phyloP scores from a whole-genome alignment of 2,329 filamentous ascomycete species.

The Colletotrichum higginsianum region DNA sequence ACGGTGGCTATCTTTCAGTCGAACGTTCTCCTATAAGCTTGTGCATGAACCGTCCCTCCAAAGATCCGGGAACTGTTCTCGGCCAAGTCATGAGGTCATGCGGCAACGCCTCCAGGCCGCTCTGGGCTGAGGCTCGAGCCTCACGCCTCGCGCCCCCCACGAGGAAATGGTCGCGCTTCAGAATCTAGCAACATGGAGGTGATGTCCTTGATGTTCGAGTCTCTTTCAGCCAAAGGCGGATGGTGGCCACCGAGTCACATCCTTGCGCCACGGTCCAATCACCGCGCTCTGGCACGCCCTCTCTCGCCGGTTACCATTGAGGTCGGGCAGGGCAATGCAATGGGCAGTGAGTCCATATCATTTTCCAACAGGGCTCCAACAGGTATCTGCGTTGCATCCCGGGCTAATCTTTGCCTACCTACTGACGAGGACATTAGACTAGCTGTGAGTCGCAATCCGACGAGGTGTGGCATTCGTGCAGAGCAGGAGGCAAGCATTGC shows the following conservation, averaged over 20 bases:
- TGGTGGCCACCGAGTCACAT: not conserved
- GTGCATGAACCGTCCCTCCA: conserved; percentile 29
- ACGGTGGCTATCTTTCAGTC: conserved; percentile 7
- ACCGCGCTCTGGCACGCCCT: not conserved
- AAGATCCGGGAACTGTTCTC: not conserved
- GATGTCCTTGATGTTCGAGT: not conserved
- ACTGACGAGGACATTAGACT: not conserved
- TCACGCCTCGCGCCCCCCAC: not conserved
- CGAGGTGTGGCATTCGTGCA: not conserved
- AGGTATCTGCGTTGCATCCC: not conserved
- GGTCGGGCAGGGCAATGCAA: conserved; percentile 17
- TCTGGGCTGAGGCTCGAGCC: not conserved
- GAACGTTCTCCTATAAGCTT: conserved; percentile 1
- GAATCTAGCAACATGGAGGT: not conserved
- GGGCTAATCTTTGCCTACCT: not conserved
- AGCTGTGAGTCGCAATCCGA: not conserved
- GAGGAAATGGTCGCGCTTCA: not conserved
- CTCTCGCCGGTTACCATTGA: not conserved
- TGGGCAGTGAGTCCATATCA: not conserved
- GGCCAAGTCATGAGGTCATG: conserved; percentile 15
- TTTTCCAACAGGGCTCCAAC: not conserved
- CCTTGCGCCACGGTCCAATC: conserved; percentile 1
- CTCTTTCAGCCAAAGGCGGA: not conserved
- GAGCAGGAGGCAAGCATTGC: not conserved
- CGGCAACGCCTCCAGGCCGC: not conserved